Base-by-base conservation (phyloP, 2,329 filamentous ascomycete genomes). In the Elsinoe necatrix region DNA sequence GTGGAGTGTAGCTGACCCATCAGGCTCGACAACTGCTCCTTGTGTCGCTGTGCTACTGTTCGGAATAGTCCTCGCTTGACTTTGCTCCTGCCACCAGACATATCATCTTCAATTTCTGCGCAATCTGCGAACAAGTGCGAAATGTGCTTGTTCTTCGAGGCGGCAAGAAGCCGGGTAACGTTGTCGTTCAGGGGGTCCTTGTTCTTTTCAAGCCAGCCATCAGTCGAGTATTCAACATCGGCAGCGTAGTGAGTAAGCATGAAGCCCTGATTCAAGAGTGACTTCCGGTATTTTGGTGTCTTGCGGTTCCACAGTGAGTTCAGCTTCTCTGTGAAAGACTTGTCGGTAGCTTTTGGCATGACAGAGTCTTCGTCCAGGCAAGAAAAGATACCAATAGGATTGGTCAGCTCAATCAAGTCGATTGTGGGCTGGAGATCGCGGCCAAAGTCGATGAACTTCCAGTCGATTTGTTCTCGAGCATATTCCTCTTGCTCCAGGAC, bases 371-470 rank as follows among this genome's bases (percentile, higher is more conserved):
- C 93, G 63, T 98, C 93, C 14, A 98, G 78, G 67, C 95, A 98
- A 0, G 93, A 97, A 71, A 98, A 98, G 65, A 98, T 95, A 75
- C 93, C 95, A 57, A 98, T 98, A 0, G 93, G 93, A 64, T 98
- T 98, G 0, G 93, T 82, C 31, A 98, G 72, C 71, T 98, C 93
- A 61, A 98, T 98, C 43, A 98, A 78, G 66, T 98, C 93, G 64
- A 98, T 98, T 0, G 93, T 98, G 0, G 93, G 93, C 69, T 98
- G 95, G 23, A 98, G 77, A 67, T 98, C 93, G 60, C 91, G 90
- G 16, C 93, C 93, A 68, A 98, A 98, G 71, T 98, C 93, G 67
- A 98, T 98, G 69, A 98, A 98, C 67, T 97, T 90, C 93, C 93
- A 98, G 72, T 98, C 93, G 63, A 98, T 98, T 71, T 96, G 89